Percentiles rank a stretch among this genome's conserved stretches.
These are phyloP conservation scores for Amborella trichopoda DNA, from an alignment of 164 flowering plant genomes.

Conservation along the genomic window DNA sequence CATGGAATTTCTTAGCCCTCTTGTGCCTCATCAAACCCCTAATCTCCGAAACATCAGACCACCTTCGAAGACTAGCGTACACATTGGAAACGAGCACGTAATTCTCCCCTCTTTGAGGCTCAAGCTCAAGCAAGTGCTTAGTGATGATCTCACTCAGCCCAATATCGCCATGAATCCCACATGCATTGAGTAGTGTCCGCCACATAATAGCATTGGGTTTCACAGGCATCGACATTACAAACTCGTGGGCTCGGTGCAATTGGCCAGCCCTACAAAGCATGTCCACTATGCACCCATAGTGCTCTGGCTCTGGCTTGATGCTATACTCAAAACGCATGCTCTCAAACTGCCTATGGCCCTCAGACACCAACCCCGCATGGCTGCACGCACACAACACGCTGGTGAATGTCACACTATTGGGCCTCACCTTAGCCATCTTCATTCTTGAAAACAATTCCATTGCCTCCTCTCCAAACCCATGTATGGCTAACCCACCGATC, in stretches of 20 bases:
- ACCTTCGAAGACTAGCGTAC: conserved; percentile 1
- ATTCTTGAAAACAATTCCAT: conserved; percentile 30
- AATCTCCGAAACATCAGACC: neutral
- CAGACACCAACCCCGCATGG: too few relatives aligned
- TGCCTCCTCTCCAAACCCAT: conserved; percentile 15
- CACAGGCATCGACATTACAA: too few relatives aligned
- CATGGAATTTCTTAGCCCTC: neutral
- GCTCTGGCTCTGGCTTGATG: too few relatives aligned
- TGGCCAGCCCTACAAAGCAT: neutral
- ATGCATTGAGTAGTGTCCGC: too few relatives aligned
- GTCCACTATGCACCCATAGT: neutral
- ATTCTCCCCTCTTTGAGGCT: conserved; percentile 4
- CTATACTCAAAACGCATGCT: too few relatives aligned
- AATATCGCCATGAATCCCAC: conserved; percentile 1
- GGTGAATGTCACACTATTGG: conserved; percentile 41
- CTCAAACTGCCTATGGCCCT: too few relatives aligned
- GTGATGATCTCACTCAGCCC: neutral
- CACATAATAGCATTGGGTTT: too few relatives aligned
- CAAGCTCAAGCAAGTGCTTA: conserved; percentile 2
- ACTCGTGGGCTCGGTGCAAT: too few relatives aligned
- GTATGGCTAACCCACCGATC: conserved; percentile 16
- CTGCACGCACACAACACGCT: too few relatives aligned
- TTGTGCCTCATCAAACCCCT: conserved; percentile 2
- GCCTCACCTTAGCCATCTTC: conserved; percentile 29
- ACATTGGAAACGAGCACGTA: conserved; percentile 5